Percentiles rank a stretch among this genome's conserved stretches.
These are phyloP conservation scores for Tricholoma terreum DNA, from an alignment of 768 basidiomycete species.

Conservation along the genomic window DNA sequence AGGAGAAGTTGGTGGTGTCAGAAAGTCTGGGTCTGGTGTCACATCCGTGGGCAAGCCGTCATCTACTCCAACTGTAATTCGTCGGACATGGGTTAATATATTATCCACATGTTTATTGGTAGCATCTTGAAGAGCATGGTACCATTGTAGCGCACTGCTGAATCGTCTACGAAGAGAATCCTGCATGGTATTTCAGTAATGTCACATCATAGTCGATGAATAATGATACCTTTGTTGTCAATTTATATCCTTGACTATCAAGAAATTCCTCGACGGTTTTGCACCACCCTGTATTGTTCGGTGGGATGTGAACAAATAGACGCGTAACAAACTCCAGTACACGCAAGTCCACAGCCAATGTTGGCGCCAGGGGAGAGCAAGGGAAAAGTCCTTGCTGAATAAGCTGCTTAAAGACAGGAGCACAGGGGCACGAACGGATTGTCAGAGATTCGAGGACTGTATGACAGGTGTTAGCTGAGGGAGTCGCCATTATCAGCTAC, in stretches of 20 bases:
- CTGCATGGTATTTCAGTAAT: constrained; percentile 10
- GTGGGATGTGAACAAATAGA: constrained; percentile 25
- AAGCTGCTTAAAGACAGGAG: constrained; percentile 19
- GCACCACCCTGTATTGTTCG: constrained; percentile 26
- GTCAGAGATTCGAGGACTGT: not conserved
- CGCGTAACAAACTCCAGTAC: constrained; percentile 25
- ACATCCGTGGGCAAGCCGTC: not conserved
- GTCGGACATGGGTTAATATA: not conserved
- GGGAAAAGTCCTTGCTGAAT: constrained; percentile 24
- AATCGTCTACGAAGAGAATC: constrained; percentile 21
- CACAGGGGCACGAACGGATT: constrained; percentile 13
- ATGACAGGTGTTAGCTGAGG: no score
- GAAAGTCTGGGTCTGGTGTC: not conserved
- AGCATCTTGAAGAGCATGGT: constrained; percentile 13
- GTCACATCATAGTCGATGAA: not conserved
- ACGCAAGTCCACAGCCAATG: constrained; percentile 29
- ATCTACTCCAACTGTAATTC: not conserved
- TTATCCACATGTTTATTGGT: constrained; percentile 9
- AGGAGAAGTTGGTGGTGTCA: not conserved
- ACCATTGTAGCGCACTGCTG: constrained; percentile 26
- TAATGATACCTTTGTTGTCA: constrained; percentile 12
- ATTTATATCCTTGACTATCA: constrained; percentile 14
- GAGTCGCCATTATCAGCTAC: not conserved
- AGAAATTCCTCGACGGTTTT: constrained; percentile 24
- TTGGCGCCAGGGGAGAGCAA: constrained; percentile 25